phyloP scores from a whole-genome alignment of 768 basidiomycete species.

The Steccherinum ochraceum region DNA sequence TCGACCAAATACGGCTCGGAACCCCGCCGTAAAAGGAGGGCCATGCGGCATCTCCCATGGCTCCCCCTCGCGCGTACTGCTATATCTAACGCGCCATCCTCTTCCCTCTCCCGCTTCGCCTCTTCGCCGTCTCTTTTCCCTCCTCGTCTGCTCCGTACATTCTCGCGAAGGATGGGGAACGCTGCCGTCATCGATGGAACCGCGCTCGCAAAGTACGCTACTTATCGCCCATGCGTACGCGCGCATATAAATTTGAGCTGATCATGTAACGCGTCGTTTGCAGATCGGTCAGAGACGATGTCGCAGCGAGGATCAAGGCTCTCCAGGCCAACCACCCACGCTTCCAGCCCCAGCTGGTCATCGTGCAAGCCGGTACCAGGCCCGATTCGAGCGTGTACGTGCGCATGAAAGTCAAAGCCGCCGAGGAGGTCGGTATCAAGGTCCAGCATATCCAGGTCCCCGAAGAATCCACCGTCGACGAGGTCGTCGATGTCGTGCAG shows the following conservation, averaged over 20 bases:
- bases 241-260: not conserved
- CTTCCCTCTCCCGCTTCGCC: no score
- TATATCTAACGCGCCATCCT: not conserved
- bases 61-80: no score
- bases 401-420: constrained; percentile 96
- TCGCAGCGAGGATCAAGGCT: constrained; percentile 61
- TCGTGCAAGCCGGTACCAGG: constrained; percentile 90
- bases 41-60: not conserved
- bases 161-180: constrained; percentile 20
- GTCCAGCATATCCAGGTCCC: constrained; percentile 75
- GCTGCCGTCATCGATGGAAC: constrained; percentile 78
- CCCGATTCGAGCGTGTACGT: constrained; percentile 91
- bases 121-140: not conserved
- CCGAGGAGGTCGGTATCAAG: constrained; percentile 87
- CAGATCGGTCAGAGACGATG: constrained; percentile 76
- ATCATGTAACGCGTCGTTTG: constrained; percentile 5
- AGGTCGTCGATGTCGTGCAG: constrained; percentile 71
- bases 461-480: constrained; percentile 62
- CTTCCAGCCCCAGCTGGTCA: constrained; percentile 85
- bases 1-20: not conserved
- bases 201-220: constrained; percentile 69
- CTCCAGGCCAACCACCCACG: constrained; percentile 69
- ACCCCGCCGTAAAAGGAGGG: not conserved
- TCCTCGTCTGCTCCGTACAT: not conserved
- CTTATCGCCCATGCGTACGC: constrained; percentile 1